These are phyloP conservation scores for Alternaria angustiovoidea DNA, from an alignment of 2,329 filamentous ascomycete species.

Conservation along the genomic window DNA sequence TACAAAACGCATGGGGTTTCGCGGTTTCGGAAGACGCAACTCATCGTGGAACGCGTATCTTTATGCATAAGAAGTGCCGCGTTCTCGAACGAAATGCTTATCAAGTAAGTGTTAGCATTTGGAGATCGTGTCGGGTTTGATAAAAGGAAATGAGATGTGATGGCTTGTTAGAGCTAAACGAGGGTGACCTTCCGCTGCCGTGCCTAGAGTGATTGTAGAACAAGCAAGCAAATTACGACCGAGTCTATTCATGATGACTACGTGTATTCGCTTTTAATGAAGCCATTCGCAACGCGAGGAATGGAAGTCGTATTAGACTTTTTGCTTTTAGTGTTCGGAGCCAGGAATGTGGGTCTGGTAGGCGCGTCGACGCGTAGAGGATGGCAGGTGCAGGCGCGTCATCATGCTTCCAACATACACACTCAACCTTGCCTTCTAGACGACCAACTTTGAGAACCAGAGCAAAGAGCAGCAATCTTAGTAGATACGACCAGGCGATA, in stretches of 20 bases:
- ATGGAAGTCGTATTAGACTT: background rate
- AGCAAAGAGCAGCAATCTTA: background rate
- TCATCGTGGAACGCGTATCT: background rate
- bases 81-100: background rate
- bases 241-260: background rate
- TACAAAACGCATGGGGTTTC: conserved; percentile 7
- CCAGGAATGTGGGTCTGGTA: background rate
- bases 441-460: background rate
- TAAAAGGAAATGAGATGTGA: background rate
- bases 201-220: background rate
- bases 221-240: background rate
- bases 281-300: background rate
- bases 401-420: background rate
- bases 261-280: background rate
- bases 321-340: background rate
- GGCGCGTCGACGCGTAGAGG: background rate
- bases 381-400: background rate
- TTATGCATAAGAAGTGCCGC: background rate
- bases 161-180: background rate
- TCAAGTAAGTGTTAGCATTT: background rate
- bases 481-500: background rate
- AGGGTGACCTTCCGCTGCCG: background rate
- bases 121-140: background rate
- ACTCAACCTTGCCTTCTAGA: background rate
- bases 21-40: conserved; percentile 6